A percentile compares a stretch with the other conserved stretches of the same genome.
Conservation (phyloP, 495 filamentous ascomycete genomes). For the Filosporella fistucella region DNA sequence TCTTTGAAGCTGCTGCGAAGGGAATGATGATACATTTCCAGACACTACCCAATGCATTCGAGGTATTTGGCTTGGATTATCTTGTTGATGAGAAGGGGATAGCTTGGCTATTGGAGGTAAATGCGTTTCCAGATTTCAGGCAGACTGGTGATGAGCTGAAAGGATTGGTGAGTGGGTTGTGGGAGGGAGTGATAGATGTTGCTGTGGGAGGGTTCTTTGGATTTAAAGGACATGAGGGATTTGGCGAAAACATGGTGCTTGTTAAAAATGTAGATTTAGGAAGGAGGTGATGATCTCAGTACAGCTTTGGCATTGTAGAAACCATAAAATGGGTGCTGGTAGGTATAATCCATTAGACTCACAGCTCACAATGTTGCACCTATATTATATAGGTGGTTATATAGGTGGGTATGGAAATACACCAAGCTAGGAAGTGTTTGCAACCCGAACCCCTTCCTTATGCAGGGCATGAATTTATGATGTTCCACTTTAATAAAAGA, state of each 20-base stretch:
- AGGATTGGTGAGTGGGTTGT: constrained; percentile 68
- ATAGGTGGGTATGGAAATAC: too few relatives aligned
- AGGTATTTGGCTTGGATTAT: constrained; percentile 90
- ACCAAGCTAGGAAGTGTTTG: too few relatives aligned
- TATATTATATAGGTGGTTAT: too few relatives aligned
- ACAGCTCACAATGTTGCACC: too few relatives aligned
- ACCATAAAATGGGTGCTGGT: too few relatives aligned
- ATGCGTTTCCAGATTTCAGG: constrained; percentile 91
- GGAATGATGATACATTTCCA: constrained; percentile 90
- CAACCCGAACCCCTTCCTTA: too few relatives aligned
- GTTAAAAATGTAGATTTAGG: constrained; percentile 59
- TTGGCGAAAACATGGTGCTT: constrained; percentile 23
- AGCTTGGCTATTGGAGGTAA: constrained; percentile 84
- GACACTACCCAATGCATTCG: constrained; percentile 79
- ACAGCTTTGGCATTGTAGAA: background rate
- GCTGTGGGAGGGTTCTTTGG: constrained; percentile 63
- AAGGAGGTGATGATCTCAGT: constrained; percentile 27
- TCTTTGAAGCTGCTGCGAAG: constrained; percentile 80
- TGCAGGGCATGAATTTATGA: too few relatives aligned
- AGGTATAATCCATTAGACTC: too few relatives aligned
- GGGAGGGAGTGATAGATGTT: constrained; percentile 63
- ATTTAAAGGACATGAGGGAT: constrained; percentile 21
- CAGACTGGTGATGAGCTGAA: constrained; percentile 78
- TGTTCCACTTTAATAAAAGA: too few relatives aligned
- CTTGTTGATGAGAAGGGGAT: constrained; percentile 62